phyloP scores from a whole-genome alignment of 2,329 filamentous ascomycete genomes.

The Talaromyces albobiverticillius region DNA sequence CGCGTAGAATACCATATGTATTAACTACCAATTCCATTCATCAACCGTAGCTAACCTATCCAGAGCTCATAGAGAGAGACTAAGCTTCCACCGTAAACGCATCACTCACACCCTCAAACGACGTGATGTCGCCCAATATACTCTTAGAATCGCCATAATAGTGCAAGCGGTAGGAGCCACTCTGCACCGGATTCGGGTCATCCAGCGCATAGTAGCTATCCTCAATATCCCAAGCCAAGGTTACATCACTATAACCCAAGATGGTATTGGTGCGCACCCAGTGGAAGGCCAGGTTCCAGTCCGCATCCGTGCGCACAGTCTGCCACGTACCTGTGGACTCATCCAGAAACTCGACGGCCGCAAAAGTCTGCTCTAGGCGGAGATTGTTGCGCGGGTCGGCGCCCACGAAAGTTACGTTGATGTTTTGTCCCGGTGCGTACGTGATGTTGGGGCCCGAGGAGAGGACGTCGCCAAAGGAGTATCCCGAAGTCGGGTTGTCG shows the following conservation, averaged over 20 bases:
- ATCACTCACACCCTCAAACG: slow-evolving; percentile 67
- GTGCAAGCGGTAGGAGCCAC: slow-evolving; percentile 71
- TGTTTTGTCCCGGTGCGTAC: slow-evolving; percentile 60
- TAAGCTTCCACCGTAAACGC: slow-evolving; percentile 33
- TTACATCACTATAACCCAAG: slow-evolving; percentile 73
- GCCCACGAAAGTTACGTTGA: slow-evolving; percentile 71
- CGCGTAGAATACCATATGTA: too few species aligned
- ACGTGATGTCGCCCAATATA: slow-evolving; percentile 57
- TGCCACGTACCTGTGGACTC: slow-evolving; percentile 55
- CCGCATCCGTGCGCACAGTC: slow-evolving; percentile 66
- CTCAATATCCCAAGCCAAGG: slow-evolving; percentile 76
- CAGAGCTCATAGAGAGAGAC: too few species aligned
- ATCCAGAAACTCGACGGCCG: slow-evolving; percentile 66
- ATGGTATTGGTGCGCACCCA: slow-evolving; percentile 73
- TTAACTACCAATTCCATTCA: too few species aligned
- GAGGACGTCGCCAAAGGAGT: slow-evolving; percentile 67
- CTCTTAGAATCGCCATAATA: slow-evolving; percentile 84
- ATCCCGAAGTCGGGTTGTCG: slow-evolving; percentile 65
- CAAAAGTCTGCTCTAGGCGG: slow-evolving; percentile 72
- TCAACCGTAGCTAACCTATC: too few species aligned
- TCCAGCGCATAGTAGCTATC: slow-evolving; percentile 46
- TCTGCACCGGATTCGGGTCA: slow-evolving; percentile 31
- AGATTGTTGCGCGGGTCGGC: slow-evolving; percentile 91
- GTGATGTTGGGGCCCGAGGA: slow-evolving; percentile 49
- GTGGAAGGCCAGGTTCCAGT: slow-evolving; percentile 79